Evolutionary conservation across 495 filamentous ascomycete species (phyloP).

Genomic region (Sporormia fimetaria): DNA sequence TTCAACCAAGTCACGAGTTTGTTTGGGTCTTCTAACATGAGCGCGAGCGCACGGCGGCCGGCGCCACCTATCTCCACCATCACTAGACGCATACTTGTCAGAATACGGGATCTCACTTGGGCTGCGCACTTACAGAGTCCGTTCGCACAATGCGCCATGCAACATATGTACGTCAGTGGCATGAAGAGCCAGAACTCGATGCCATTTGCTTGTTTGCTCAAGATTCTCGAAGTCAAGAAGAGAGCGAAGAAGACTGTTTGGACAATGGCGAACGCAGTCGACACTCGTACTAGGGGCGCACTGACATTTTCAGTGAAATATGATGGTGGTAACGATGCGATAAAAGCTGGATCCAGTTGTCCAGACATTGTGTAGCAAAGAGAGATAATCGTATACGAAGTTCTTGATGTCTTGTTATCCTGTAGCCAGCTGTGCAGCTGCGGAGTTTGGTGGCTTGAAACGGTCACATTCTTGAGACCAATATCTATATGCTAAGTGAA

Average conservation of each 20-base stretch:
- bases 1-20: neutral
- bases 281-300: no score
- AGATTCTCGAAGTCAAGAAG: neutral
- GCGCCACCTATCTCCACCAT: slow-evolving; percentile 1
- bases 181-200: slow-evolving; percentile 7
- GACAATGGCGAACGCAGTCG: neutral
- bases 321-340: no score
- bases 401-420: no score
- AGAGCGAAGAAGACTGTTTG: neutral
- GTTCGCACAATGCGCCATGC: neutral
- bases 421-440: no score
- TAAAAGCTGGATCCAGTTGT: no score
- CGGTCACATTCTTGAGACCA: no score
- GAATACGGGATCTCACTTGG: neutral
- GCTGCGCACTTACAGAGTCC: neutral
- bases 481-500: no score
- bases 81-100: neutral
- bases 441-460: no score
- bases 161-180: slow-evolving; percentile 3
- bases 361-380: no score
- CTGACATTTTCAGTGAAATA: no score
- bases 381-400: no score
- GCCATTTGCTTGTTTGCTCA: neutral
- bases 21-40: neutral
- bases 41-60: slow-evolving; percentile 1